Base-by-base conservation (phyloP, 768 basidiomycete genomes). In the Fistulinella prunicolor region DNA sequence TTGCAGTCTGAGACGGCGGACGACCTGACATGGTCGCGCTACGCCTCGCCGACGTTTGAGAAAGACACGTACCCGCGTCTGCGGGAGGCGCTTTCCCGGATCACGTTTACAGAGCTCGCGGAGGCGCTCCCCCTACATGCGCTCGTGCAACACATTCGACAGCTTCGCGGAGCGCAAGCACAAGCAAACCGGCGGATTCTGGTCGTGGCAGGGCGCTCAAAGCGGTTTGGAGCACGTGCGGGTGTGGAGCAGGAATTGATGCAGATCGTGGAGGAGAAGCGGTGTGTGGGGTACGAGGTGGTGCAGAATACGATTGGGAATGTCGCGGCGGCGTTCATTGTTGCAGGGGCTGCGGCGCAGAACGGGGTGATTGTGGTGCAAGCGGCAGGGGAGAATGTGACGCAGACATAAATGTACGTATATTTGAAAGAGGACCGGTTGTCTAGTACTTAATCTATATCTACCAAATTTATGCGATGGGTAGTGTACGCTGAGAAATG, bases 261-360 rank as follows among this genome's bases (percentile, higher is more conserved):
- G 30, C 55, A 68, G 47, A 59, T 88, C 22, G 63, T 75, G 4
- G 49, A 65, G 8, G 75, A 75, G 57, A 35, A 48, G 5, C 42
- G 42, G 19, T 45, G 38, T 7, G 16, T 21, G 9, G 42, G 26
- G 1, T 49, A 57, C 2, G 64, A 68, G 13, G 38, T 56, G 45
- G 80, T 93, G 50, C 74, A 77, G 63, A 86, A 87, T 70, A 92
- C 93, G 19, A 74, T 95, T 21, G 94, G 94, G 3, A 89, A 94
- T 63, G 84, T 89, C 16, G 89, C 82, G 3, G 79, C 85, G 34
- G 84, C 84, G 38, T 80, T 94, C 62, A 80, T 93, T 12, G 71
- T 84, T 3, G 73, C 81, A 6, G 79, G 78, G 1, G 7, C 30
- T 8, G 9, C 7, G 13, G 71, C 73, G 42, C 78, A 77, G 29